Conservation (phyloP, 225 moss, liverwort and hornwort species). For the Lunularia cruciata region DNA sequence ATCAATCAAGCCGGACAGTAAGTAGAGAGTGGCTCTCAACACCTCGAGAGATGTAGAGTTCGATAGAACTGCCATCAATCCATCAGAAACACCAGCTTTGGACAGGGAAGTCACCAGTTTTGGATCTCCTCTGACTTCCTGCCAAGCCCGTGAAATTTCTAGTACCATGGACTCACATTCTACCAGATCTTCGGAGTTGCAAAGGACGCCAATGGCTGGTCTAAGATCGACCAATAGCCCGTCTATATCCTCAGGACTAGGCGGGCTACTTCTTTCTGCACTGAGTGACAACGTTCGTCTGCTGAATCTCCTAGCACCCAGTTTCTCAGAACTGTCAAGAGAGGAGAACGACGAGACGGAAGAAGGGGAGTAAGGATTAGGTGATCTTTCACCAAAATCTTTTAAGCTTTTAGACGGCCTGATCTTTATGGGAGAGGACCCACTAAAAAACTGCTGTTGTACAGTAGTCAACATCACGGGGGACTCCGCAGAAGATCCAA, state of each 20-base stretch:
- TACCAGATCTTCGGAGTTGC: constrained; percentile 32
- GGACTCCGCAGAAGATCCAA: constrained; percentile 18
- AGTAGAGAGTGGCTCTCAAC: constrained; percentile 39
- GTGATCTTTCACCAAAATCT: constrained; percentile 18
- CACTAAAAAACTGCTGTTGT: neutral
- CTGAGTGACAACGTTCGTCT: neutral
- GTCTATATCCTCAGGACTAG: constrained; percentile 22
- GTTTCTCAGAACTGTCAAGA: constrained; percentile 15
- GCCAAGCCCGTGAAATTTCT: constrained; percentile 32
- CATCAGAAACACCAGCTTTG: constrained; percentile 31
- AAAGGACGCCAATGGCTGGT: constrained; percentile 29
- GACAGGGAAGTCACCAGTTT: constrained; percentile 29
- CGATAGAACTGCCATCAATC: constrained; percentile 42
- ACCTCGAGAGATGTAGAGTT: constrained; percentile 27
- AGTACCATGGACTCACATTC: constrained; percentile 42
- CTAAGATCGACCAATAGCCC: constrained; percentile 30
- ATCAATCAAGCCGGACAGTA: constrained; percentile 35
- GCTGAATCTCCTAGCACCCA: neutral
- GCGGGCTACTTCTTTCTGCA: constrained; percentile 1
- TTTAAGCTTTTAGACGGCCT: neutral
- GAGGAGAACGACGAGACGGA: constrained; percentile 17
- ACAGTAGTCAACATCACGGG: neutral
- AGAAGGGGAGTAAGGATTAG: neutral
- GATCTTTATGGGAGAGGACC: neutral
- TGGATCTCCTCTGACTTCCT: constrained; percentile 29